Conservation (phyloP, 169 alveolate species). For the Plasmodium billcollinsi region DNA sequence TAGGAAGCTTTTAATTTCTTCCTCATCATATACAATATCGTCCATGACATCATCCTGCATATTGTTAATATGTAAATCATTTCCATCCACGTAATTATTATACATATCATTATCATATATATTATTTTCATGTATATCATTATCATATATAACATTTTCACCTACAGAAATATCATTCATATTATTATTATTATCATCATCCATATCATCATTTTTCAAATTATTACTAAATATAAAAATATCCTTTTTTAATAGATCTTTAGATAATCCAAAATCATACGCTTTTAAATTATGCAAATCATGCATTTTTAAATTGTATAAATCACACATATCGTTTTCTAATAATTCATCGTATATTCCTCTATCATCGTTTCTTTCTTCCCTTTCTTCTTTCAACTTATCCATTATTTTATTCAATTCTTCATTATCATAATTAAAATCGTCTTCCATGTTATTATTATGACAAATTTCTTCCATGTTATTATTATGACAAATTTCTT, state of each 20-base stretch:
- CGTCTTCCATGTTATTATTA: neutral
- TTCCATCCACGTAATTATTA: constrained; percentile 1
- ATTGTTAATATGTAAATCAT: neutral
- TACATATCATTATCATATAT: neutral
- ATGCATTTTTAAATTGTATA: constrained; percentile 60
- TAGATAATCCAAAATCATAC: constrained; percentile 44
- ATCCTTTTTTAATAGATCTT: constrained; percentile 47
- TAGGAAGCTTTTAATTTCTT: constrained; percentile 1
- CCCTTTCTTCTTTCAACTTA: neutral
- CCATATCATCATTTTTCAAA: constrained; percentile 2
- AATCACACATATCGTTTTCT: constrained; percentile 67
- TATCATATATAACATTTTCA: neutral
- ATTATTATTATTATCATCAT: neutral
- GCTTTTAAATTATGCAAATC: constrained; percentile 43
- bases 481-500: too few species aligned
- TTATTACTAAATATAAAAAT: constrained; percentile 28
- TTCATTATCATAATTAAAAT: neutral
- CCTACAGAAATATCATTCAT: neutral
- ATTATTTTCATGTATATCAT: neutral
- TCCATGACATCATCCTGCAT: neutral
- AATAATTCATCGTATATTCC: constrained; percentile 48
- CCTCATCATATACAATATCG: neutral
- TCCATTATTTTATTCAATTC: neutral
- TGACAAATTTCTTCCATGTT: too few species aligned
- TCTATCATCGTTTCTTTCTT: neutral